phyloP scores from a whole-genome alignment of 129 eudicot genomes.

The Artemisia tridentata region DNA sequence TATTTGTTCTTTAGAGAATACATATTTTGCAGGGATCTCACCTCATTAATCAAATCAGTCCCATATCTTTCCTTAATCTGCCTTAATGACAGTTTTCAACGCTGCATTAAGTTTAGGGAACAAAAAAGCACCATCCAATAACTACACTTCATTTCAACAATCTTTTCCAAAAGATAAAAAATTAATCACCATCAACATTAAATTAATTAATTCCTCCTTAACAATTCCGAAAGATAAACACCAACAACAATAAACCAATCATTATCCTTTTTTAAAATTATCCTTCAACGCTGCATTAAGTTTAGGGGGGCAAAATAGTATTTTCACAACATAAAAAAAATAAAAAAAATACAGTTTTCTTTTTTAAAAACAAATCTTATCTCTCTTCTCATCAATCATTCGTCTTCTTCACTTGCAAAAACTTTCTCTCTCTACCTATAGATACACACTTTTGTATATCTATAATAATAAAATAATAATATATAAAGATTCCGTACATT shows the following conservation, averaged over 20 bases:
- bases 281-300: neutral
- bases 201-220: conserved; percentile 19
- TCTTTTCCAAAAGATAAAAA: neutral
- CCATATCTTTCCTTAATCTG: too few species aligned
- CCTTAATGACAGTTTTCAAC: too few species aligned
- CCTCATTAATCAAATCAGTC: too few species aligned
- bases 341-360: conserved; percentile 35
- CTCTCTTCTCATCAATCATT: conserved; percentile 45
- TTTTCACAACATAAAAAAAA: neutral
- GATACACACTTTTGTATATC: conserved; percentile 13
- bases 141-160: neutral
- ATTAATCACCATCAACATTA: neutral
- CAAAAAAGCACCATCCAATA: conserved; percentile 1
- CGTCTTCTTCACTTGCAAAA: conserved; percentile 30
- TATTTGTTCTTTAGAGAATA: too few species aligned
- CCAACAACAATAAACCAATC: neutral
- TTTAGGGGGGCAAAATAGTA: conserved; percentile 5
- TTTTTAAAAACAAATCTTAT: conserved; percentile 18
- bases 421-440: conserved; percentile 41
- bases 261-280: neutral
- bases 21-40: too few species aligned
- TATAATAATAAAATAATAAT: neutral
- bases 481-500: conserved; percentile 28
- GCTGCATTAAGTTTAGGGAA: neutral
- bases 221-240: conserved; percentile 13